phyloP scores from a whole-genome alignment of 768 basidiomycete genomes.

The Termitomyces sp. region DNA sequence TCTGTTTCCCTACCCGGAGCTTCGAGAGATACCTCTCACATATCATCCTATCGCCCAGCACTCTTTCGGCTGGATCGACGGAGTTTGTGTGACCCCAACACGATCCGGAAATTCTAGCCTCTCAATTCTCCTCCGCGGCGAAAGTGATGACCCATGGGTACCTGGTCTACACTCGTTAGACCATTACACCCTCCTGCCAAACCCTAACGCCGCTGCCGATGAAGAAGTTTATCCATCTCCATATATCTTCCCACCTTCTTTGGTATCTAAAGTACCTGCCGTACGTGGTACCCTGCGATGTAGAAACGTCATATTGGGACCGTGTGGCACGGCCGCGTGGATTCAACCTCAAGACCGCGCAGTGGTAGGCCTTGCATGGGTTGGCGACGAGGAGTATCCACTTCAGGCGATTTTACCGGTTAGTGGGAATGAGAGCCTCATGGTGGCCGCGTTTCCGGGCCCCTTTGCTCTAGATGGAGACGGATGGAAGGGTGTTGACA shows the following conservation, averaged over 20 bases:
- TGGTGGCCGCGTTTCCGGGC: constrained; percentile 50
- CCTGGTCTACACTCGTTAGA: constrained; percentile 44
- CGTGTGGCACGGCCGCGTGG: constrained; percentile 59
- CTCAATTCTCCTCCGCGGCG: constrained; percentile 53
- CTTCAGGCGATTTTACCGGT: constrained; percentile 12
- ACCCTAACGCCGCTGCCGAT: constrained; percentile 15
- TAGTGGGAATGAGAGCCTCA: constrained; percentile 29
- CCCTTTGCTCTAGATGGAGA: constrained; percentile 20
- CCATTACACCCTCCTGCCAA: constrained; percentile 44
- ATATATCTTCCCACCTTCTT: constrained; percentile 49
- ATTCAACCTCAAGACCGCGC: constrained; percentile 51
- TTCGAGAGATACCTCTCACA: constrained; percentile 21
- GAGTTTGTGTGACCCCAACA: constrained; percentile 37
- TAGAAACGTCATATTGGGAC: constrained; percentile 49
- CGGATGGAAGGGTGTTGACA: neutral
- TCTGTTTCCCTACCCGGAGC: constrained; percentile 47
- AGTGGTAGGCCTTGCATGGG: constrained; percentile 31
- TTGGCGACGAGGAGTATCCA: constrained; percentile 15
- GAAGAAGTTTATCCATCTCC: constrained; percentile 11
- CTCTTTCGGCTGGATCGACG: constrained; percentile 70
- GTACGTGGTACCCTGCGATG: constrained; percentile 52
- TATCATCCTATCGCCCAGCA: constrained; percentile 38
- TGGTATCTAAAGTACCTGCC: constrained; percentile 31
- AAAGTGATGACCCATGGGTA: constrained; percentile 62
- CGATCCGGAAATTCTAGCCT: constrained; percentile 19